Evolutionary conservation across 1,284 basidiomycete genomes (phyloP), one percentile per base, ranked within the genome.

Genomic region (Boletus mariae): DNA sequence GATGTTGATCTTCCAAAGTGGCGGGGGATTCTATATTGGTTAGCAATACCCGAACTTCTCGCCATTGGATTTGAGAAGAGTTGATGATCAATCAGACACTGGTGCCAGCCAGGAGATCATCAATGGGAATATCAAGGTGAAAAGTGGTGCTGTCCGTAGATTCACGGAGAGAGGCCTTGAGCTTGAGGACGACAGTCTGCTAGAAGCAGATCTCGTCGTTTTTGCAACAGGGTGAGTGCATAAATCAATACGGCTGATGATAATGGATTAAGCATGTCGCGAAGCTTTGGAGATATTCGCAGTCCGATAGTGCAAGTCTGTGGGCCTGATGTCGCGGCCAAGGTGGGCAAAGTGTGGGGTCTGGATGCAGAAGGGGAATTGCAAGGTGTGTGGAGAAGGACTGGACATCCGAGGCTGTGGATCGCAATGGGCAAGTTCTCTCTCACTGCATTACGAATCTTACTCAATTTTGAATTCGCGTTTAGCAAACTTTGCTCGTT

Each of bases 311-410:
- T 63, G 31, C 61, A 68, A 11, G 61, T 77, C 23, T 68, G 78
- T 46, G 71, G 71, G 0, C 59, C 67, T 5, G 61, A 73, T 9
- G 68, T 74, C 17, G 73, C 68, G n/a, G 57, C 69, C 20, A 65
- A 65, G 44, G 64, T 76, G 48, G 69, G 69, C 34, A 68, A 64
- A 0, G 63, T 78, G 31, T 79, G 76, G 77, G 75, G 75, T 8
- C 57, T 75, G 47, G 74, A 78, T 55, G 65, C 61, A 47, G 79
- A 80, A 58, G 73, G 76, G 8, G 76, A 80, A 58, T 61, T 78
- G 31, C 66, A 68, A 40, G 72, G 74, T 4, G 61, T 73, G 4
- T 72, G 70, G 62, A 67, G 72, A 51, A 58, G 55, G 32, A 64
- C 62, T 0, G 67, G 67, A 2, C 61, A 69, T 55, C 59, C 60